Conservation (phyloP, 2,329 filamentous ascomycete genomes). For the Chaetomiaceae sp. region DNA sequence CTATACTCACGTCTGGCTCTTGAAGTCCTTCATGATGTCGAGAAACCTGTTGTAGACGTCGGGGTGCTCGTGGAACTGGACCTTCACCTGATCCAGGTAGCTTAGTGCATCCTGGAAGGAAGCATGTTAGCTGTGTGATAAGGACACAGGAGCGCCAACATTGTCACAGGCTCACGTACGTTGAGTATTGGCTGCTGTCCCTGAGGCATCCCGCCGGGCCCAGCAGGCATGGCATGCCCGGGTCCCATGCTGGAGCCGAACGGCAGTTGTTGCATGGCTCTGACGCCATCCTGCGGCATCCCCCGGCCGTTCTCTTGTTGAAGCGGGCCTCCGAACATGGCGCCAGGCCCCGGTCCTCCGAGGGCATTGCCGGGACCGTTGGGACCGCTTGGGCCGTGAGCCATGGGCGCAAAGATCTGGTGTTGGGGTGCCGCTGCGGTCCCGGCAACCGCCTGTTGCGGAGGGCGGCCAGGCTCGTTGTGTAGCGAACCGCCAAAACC, state of each 20-base stretch:
- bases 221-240: constrained; percentile 32
- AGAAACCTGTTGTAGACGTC: constrained; percentile 96
- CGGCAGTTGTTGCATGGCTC: constrained; percentile 59
- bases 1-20: constrained; percentile 78
- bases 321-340: constrained; percentile 66
- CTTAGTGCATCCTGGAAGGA: constrained; percentile 65
- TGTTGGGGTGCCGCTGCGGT: constrained; percentile 44
- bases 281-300: constrained; percentile 54
- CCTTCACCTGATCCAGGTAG: constrained; percentile 97
- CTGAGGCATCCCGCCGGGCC: constrained; percentile 61
- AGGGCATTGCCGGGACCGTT: constrained; percentile 50
- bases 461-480: constrained; percentile 46
- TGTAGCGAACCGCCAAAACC: constrained; percentile 54
- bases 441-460: constrained; percentile 49
- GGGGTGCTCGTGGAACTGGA: constrained; percentile 93
- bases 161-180: constrained; percentile 40
- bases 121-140: constrained; percentile 26
- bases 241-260: constrained; percentile 44
- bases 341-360: constrained; percentile 55
- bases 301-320: constrained; percentile 53
- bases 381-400: constrained; percentile 47
- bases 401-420: constrained; percentile 55
- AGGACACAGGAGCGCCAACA: neutral
- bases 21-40: constrained; percentile 99
- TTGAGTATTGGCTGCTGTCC: constrained; percentile 82